These are phyloP conservation scores for Polygonum aviculare DNA, from an alignment of 148 eudicot species.

Conservation along the genomic window DNA sequence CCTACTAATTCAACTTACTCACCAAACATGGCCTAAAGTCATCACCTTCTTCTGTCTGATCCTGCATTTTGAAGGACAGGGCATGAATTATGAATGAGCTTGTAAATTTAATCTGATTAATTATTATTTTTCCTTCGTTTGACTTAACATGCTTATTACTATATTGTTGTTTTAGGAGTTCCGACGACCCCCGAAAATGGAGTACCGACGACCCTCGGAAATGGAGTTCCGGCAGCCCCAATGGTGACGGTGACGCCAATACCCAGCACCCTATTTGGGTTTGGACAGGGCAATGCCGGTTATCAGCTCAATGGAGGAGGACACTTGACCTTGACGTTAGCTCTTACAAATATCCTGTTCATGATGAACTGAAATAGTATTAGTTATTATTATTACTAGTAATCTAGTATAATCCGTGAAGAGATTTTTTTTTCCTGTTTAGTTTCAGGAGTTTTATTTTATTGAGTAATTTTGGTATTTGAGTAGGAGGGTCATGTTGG, in stretches of 20 bases:
- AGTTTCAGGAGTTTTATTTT: too few relatives aligned
- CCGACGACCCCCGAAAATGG: neutral
- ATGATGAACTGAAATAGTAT: neutral
- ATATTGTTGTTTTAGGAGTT: neutral
- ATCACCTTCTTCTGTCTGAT: neutral
- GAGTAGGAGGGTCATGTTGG: neutral
- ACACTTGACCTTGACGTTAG: slow-evolving; percentile 14
- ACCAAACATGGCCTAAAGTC: neutral
- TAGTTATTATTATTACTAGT: too few relatives aligned
- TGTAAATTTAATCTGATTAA: neutral
- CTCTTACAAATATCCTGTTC: slow-evolving; percentile 12
- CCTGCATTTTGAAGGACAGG: neutral
- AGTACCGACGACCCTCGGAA: too few relatives aligned
- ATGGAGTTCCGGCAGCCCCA: neutral
- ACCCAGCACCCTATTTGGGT: slow-evolving; percentile 26
- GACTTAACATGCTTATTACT: neutral
- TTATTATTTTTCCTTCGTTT: neutral
- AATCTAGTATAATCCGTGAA: neutral
- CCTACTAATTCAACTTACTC: neutral
- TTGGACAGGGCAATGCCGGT: slow-evolving; percentile 26
- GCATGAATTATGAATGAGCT: neutral
- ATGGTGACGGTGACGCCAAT: slow-evolving; percentile 34
- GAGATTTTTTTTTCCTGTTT: too few relatives aligned
- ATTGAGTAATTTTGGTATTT: neutral
- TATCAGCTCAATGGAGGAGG: slow-evolving; percentile 17